Conservation (phyloP, 495 filamentous ascomycete genomes). For the Aspergillus carlsbadensis region DNA sequence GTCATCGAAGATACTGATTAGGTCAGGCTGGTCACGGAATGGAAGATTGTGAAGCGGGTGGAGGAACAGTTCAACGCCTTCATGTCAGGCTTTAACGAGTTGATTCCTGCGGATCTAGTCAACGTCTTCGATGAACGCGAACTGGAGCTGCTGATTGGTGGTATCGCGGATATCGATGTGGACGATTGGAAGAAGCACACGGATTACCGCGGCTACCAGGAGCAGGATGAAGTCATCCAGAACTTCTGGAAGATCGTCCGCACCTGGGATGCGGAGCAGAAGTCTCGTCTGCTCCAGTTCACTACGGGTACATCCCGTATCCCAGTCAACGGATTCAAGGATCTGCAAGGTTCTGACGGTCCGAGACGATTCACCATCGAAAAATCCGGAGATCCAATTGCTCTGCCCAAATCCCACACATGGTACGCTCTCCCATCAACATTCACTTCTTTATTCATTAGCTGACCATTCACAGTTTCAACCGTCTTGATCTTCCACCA, state of each 20-base stretch:
- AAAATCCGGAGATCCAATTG: conserved; percentile 85
- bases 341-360: conserved; percentile 95
- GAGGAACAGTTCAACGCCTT: conserved; percentile 98
- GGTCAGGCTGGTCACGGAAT: conserved; percentile 84
- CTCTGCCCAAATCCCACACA: conserved; percentile 95
- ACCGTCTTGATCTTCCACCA: conserved; percentile 91
- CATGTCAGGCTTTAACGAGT: conserved; percentile 93
- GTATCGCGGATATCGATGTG: conserved; percentile 99
- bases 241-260: conserved; percentile 99
- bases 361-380: conserved; percentile 96
- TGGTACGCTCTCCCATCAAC: conserved; percentile 74
- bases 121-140: conserved; percentile 99
- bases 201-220: conserved; percentile 99
- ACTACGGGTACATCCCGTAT: conserved; percentile 97
- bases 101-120: conserved; percentile 94
- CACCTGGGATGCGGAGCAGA: conserved; percentile 97
- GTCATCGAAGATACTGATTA: neutral
- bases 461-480: conserved; percentile 66
- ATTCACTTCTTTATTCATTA: neutral
- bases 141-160: conserved; percentile 92
- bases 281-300: conserved; percentile 93
- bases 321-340: conserved; percentile 99
- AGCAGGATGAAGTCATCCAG: conserved; percentile 92
- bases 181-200: conserved; percentile 99
- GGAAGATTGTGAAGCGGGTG: conserved; percentile 98